Percentiles rank a stretch among this genome's conserved stretches.
phyloP scores from a whole-genome alignment of 192 early-diverging fungal genomes.

The Coemansia sp. region DNA sequence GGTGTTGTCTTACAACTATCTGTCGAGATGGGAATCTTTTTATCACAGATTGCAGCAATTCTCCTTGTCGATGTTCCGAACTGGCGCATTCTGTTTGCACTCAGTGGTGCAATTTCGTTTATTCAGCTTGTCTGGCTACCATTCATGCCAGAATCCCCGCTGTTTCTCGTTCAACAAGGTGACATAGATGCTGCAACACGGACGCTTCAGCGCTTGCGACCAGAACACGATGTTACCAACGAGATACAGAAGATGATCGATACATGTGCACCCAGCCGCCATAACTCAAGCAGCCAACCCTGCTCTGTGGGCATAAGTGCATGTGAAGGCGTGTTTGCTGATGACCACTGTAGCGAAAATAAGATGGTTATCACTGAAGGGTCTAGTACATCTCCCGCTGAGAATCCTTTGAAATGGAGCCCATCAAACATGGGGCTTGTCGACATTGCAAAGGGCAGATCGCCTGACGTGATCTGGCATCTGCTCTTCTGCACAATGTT shows the following conservation, averaged over 20 bases:
- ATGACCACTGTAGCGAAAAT: background rate
- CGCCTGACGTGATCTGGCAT: slow-evolving; percentile 56
- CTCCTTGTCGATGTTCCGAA: slow-evolving; percentile 54
- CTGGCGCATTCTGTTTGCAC: slow-evolving; percentile 70
- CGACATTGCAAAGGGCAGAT: slow-evolving; percentile 44
- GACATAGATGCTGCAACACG: slow-evolving; percentile 51
- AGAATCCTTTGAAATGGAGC: too few relatives aligned
- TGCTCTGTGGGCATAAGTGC: background rate
- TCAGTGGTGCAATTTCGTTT: slow-evolving; percentile 61
- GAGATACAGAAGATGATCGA: slow-evolving; percentile 60
- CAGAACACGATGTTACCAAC: slow-evolving; percentile 44
- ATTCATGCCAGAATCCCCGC: slow-evolving; percentile 75
- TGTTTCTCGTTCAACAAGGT: slow-evolving; percentile 59
- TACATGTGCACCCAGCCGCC: slow-evolving; percentile 14
- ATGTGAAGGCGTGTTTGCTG: background rate
- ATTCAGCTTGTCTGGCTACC: slow-evolving; percentile 57
- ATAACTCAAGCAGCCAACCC: background rate
- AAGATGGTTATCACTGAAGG: background rate
- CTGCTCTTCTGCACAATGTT: slow-evolving; percentile 64
- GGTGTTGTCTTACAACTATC: slow-evolving; percentile 72
- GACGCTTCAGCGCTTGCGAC: slow-evolving; percentile 58
- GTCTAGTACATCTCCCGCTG: too few relatives aligned
- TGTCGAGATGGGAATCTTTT: slow-evolving; percentile 74
- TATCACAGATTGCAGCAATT: slow-evolving; percentile 62
- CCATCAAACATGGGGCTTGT: too few relatives aligned